A percentile compares a stretch with the other conserved stretches of the same genome.
Conservation (phyloP, 2,329 filamentous ascomycete genomes). For the Seiridium cupressi region DNA sequence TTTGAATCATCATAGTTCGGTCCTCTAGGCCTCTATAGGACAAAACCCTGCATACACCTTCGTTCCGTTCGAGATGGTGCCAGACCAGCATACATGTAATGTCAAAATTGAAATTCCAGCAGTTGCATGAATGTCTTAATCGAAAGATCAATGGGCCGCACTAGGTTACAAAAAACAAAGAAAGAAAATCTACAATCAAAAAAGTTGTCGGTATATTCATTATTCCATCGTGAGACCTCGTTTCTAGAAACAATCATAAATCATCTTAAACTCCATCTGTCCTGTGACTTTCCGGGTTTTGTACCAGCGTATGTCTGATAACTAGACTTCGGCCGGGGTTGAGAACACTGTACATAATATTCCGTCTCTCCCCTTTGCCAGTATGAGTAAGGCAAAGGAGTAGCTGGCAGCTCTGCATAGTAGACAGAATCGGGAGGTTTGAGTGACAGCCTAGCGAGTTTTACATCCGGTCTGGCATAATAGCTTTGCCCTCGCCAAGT, state of each 20-base stretch:
- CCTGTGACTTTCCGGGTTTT: background rate
- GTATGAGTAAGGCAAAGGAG: constrained; percentile 8
- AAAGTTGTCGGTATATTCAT: background rate
- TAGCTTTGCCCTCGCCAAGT: constrained; percentile 1
- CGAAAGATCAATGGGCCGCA: no score
- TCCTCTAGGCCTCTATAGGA: no score
- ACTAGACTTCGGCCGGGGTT: background rate
- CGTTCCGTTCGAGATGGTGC: no score
- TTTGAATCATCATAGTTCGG: no score
- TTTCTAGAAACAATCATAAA: background rate
- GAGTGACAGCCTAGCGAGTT: background rate
- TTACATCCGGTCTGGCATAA: background rate
- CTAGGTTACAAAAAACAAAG: background rate
- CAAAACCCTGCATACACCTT: no score
- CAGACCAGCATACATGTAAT: no score
- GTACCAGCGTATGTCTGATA: background rate
- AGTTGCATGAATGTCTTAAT: no score
- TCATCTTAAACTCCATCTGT: background rate
- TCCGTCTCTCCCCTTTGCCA: background rate
- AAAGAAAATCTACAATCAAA: background rate
- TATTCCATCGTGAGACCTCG: background rate
- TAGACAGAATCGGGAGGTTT: background rate
- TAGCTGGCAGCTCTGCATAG: constrained; percentile 10
- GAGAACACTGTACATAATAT: background rate
- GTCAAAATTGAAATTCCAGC: no score